Evolutionary conservation across 2,329 filamentous ascomycete species (phyloP), one percentile per base, ranked within the genome.

Genomic region (Phialophora macrospora): DNA sequence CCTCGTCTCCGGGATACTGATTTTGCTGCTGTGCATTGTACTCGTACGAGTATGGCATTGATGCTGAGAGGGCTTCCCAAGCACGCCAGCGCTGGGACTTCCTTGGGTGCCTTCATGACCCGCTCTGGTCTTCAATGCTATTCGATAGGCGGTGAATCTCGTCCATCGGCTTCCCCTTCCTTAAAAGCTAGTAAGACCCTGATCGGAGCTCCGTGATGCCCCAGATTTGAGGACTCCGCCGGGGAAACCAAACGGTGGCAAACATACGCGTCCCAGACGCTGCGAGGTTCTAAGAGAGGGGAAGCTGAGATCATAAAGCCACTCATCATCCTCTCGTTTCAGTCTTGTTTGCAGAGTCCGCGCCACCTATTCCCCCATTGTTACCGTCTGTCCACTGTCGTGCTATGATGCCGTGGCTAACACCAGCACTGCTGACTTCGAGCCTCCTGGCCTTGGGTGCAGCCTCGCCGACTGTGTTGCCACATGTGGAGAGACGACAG

Each of bases 401-500:
- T 26, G 8, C 28, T 55, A 55, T 30, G n/a, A 66, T 66, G 60
- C 22, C 63, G 55, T 46, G 38, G 38, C 38, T 44, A 44, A n/a
- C 14, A 22, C 41, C 41, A 20, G 44, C 28, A 17, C 14, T 57
- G 5, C 24, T 65, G 22, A n/a, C 55, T 22, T 32, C 22, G 30
- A 55, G 46, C 44, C 26, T 64, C 28, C 26, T 55, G 34, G 65
- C 59, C 12, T 20, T 60, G 14, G 54, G 59, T 14, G 24, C 48
- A 46, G 54, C 60, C 22, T 60, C 60, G 20, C 30, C 67, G 9
- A 14, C 52, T 8, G 52, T 17, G 17, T 32, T 55, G 28, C 17
- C 24, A 8, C 20, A 5, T 55, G 52, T 66, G 2, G 55, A 66
- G n/a, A 32, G 14, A 41, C 65, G 69, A 54, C 69, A 70, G 58